phyloP scores from a whole-genome alignment of 31 red algal species.

The Asparagopsis taxiformis region DNA sequence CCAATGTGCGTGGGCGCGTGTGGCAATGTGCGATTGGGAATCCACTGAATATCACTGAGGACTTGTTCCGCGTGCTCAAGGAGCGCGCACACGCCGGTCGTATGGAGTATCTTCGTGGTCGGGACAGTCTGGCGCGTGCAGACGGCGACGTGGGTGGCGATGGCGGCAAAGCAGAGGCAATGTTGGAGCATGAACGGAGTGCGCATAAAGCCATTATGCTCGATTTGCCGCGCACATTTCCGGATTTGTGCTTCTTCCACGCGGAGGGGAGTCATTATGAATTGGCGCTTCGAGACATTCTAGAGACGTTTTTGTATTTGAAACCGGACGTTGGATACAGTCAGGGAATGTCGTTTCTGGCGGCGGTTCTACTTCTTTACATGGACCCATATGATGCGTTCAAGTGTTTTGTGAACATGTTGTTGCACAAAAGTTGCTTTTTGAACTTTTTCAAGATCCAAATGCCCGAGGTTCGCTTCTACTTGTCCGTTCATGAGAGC shows the following conservation, averaged over 20 bases:
- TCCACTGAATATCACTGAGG: conserved; percentile 77
- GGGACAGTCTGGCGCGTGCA: conserved; percentile 56
- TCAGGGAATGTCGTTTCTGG: conserved; percentile 98
- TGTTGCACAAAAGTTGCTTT: conserved; percentile 88
- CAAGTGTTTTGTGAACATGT: conserved; percentile 88
- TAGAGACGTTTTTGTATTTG: conserved; percentile 93
- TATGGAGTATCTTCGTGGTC: conserved; percentile 59
- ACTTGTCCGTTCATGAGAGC: conserved; percentile 77
- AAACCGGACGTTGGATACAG: conserved; percentile 96
- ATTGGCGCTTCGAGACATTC: conserved; percentile 68
- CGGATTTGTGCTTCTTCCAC: conserved; percentile 93
- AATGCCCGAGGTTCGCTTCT: conserved; percentile 93
- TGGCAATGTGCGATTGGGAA: conserved; percentile 94
- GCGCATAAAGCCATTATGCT: conserved; percentile 96
- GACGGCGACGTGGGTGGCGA: conserved; percentile 87
- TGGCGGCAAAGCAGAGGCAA: conserved; percentile 74
- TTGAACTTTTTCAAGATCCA: conserved; percentile 94
- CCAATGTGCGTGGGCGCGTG: conserved; percentile 71
- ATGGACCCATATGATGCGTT: conserved; percentile 90
- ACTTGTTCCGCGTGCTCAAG: conserved; percentile 87
- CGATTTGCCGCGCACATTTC: conserved; percentile 95
- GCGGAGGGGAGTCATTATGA: conserved; percentile 84
- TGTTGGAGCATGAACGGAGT: conserved; percentile 61
- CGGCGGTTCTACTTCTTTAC: conserved; percentile 91
- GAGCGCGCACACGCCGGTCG: conserved; percentile 78